These are phyloP conservation scores for Starmerella stigmatis DNA, from an alignment of 805 yeast species.

Conservation along the genomic window DNA sequence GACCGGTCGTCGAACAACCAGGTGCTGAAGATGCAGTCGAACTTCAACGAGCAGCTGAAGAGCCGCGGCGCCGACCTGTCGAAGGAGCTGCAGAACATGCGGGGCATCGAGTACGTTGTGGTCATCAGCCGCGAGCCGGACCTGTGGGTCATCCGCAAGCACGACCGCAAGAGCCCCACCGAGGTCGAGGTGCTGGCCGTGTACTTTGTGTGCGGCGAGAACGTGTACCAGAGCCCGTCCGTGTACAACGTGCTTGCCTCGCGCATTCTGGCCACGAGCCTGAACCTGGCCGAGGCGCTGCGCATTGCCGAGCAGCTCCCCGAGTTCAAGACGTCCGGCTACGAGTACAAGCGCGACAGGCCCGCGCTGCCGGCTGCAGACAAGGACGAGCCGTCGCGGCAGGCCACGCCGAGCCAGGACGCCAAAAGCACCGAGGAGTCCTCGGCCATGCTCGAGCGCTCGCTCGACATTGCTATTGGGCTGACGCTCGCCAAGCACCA, in stretches of 20 bases:
- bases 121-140: slow-evolving; percentile 75
- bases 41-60: slow-evolving; percentile 49
- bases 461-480: slow-evolving; percentile 6
- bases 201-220: slow-evolving; percentile 83
- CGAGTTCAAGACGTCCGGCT: slow-evolving; percentile 53
- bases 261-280: slow-evolving; percentile 46
- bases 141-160: slow-evolving; percentile 83
- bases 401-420: background rate
- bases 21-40: slow-evolving; percentile 89
- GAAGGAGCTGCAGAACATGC: slow-evolving; percentile 60
- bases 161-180: slow-evolving; percentile 43
- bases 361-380: background rate
- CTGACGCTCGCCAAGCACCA: background rate
- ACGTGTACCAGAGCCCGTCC: slow-evolving; percentile 81
- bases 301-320: slow-evolving; percentile 40
- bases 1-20: slow-evolving; percentile 92
- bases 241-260: slow-evolving; percentile 63
- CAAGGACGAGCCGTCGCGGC: background rate
- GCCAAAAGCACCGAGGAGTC: background rate
- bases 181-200: slow-evolving; percentile 52
- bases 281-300: slow-evolving; percentile 39
- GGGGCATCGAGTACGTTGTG: slow-evolving; percentile 75
- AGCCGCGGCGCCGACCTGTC: slow-evolving; percentile 35
- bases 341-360: slow-evolving; percentile 32
- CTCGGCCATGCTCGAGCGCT: slow-evolving; percentile 2